A percentile compares a stretch with the other conserved stretches of the same genome.
These are phyloP conservation scores for Tetrahymena thermophila DNA, from an alignment of 73 alveolate species.

Conservation along the genomic window DNA sequence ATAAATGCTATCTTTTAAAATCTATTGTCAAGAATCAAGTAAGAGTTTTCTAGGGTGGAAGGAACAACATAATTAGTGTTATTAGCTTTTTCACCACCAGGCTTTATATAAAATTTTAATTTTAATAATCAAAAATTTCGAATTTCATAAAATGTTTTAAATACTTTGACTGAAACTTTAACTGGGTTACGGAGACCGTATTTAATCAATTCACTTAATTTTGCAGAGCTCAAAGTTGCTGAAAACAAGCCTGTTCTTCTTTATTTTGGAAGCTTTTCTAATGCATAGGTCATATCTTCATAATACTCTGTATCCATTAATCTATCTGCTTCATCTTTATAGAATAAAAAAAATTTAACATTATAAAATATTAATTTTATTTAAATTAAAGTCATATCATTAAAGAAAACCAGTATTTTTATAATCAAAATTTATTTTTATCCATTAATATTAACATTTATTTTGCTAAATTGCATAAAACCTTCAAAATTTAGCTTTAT, in stretches of 20 bases:
- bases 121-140: too few relatives aligned
- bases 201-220: conserved; percentile 83
- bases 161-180: conserved; percentile 78
- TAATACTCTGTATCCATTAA: conserved; percentile 81
- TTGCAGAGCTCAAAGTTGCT: conserved; percentile 96
- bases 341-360: not conserved
- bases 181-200: conserved; percentile 98
- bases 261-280: conserved; percentile 91
- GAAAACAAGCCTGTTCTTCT: conserved; percentile 99
- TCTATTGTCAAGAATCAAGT: conserved; percentile 23
- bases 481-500: too few relatives aligned
- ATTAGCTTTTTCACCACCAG: not conserved
- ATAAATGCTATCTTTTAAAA: conserved; percentile 51
- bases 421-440: too few relatives aligned
- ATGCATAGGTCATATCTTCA: conserved; percentile 59
- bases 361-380: too few relatives aligned
- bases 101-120: not conserved
- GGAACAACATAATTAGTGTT: conserved; percentile 20
- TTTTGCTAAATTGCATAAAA: too few relatives aligned
- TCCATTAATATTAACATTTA: too few relatives aligned
- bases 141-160: conserved; percentile 8
- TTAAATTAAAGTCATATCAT: too few relatives aligned
- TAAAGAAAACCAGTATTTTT: too few relatives aligned
- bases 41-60: conserved; percentile 21
- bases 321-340: conserved; percentile 98